phyloP scores from a whole-genome alignment of 2,329 filamentous ascomycete species.

The Curvularia lunata region DNA sequence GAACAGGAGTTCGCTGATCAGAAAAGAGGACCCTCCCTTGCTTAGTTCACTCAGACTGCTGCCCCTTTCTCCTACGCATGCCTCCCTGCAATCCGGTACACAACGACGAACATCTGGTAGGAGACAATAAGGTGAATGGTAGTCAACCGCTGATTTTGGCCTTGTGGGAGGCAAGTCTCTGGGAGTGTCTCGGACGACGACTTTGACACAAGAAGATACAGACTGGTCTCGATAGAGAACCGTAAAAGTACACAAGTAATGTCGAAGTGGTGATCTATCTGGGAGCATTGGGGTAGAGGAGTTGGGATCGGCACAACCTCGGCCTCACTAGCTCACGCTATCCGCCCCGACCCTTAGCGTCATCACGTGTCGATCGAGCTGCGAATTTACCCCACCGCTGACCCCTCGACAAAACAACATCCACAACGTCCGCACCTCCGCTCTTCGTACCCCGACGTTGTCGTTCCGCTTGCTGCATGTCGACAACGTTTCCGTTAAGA shows the following conservation, averaged over 20 bases:
- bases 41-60: background rate
- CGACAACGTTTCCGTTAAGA: conserved; percentile 5
- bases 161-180: background rate
- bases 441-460: conserved; percentile 18
- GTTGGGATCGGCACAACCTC: conserved; percentile 25
- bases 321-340: conserved; percentile 15
- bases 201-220: background rate
- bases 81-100: background rate
- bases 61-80: background rate
- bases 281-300: conserved; percentile 11
- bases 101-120: conserved; percentile 1
- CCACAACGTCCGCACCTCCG: conserved; percentile 22
- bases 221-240: background rate
- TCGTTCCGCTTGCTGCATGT: conserved; percentile 11
- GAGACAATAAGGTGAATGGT: background rate
- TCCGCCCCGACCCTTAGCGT: conserved; percentile 24
- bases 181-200: background rate
- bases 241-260: conserved; percentile 10
- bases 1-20: background rate
- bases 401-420: conserved; percentile 37
- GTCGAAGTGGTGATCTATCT: conserved; percentile 10
- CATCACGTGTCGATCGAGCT: conserved; percentile 39
- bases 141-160: background rate
- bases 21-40: background rate
- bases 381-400: conserved; percentile 44